Conservation (phyloP, 2,329 filamentous ascomycete species). For the Calonectria henricotiae region DNA sequence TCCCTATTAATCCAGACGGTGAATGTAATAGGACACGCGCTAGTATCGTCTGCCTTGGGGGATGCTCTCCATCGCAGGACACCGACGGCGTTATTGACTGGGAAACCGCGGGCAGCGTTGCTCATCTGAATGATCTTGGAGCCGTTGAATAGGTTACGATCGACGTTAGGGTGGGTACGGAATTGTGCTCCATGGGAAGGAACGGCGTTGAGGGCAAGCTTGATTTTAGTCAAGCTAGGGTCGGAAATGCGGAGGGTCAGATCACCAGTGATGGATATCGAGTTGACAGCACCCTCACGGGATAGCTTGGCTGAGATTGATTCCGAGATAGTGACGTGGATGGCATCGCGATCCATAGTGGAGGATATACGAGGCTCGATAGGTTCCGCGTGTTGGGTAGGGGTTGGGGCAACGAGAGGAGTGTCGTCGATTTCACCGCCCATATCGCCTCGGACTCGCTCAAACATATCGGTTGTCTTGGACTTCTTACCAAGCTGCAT, state of each 20-base stretch:
- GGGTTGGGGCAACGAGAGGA: slow-evolving; percentile 78
- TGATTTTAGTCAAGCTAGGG: slow-evolving; percentile 90
- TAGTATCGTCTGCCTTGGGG: slow-evolving; percentile 84
- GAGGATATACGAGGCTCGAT: slow-evolving; percentile 74
- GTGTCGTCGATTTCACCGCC: slow-evolving; percentile 87
- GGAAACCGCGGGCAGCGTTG: slow-evolving; percentile 90
- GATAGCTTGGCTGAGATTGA: slow-evolving; percentile 92
- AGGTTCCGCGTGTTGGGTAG: slow-evolving; percentile 67
- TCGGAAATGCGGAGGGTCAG: slow-evolving; percentile 93
- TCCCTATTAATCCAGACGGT: slow-evolving; percentile 98
- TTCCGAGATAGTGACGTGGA: slow-evolving; percentile 91
- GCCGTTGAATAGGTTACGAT: slow-evolving; percentile 88
- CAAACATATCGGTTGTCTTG: slow-evolving; percentile 97
- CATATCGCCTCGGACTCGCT: slow-evolving; percentile 92
- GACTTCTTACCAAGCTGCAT: slow-evolving; percentile 99
- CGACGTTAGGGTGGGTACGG: slow-evolving; percentile 96
- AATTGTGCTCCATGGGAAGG: slow-evolving; percentile 90
- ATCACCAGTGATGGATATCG: slow-evolving; percentile 92
- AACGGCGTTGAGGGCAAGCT: slow-evolving; percentile 83
- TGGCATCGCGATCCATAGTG: slow-evolving; percentile 84
- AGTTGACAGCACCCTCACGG: slow-evolving; percentile 88
- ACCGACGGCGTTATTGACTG: slow-evolving; percentile 92
- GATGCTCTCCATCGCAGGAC: slow-evolving; percentile 94
- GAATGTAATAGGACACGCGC: slow-evolving; percentile 92
- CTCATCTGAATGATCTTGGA: slow-evolving; percentile 91